Conservation (phyloP, 768 basidiomycete genomes). For the Russula earlei region DNA sequence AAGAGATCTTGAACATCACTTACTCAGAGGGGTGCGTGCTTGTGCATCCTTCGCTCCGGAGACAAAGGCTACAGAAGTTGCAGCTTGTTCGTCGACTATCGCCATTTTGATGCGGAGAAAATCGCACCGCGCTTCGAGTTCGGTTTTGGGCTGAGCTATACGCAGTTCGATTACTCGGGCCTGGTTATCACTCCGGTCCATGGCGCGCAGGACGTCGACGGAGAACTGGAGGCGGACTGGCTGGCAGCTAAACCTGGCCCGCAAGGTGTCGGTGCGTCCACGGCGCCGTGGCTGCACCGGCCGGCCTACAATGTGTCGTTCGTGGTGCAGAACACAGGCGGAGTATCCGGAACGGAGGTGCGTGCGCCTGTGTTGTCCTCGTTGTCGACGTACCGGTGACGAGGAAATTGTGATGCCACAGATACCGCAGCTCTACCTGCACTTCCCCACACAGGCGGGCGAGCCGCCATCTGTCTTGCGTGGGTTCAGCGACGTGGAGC, state of each 20-base stretch:
- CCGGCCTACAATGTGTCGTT: slow-evolving; percentile 58
- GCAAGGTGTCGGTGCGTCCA: slow-evolving; percentile 46
- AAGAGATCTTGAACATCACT: slow-evolving; percentile 18
- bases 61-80: not conserved
- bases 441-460: slow-evolving; percentile 49
- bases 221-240: slow-evolving; percentile 43
- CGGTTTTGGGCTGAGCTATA: slow-evolving; percentile 84
- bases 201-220: slow-evolving; percentile 26
- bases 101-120: slow-evolving; percentile 42
- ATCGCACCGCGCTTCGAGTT: slow-evolving; percentile 82
- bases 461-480: slow-evolving; percentile 62
- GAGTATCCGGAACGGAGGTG: slow-evolving; percentile 53
- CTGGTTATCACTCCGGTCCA: slow-evolving; percentile 39
- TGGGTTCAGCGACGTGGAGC: slow-evolving; percentile 22
- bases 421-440: slow-evolving; percentile 70
- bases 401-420: slow-evolving; percentile 22
- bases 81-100: slow-evolving; percentile 28
- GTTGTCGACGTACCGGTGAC: not conserved
- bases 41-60: not conserved
- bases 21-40: slow-evolving; percentile 21
- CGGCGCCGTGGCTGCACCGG: slow-evolving; percentile 62
- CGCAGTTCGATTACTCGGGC: slow-evolving; percentile 62
- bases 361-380: not conserved
- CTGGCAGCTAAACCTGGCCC: slow-evolving; percentile 47
- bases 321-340: slow-evolving; percentile 55